Percentiles rank a stretch among this genome's conserved stretches.
phyloP scores from a whole-genome alignment of 2,329 filamentous ascomycete species.

The Penicillium psychrosexuale region DNA sequence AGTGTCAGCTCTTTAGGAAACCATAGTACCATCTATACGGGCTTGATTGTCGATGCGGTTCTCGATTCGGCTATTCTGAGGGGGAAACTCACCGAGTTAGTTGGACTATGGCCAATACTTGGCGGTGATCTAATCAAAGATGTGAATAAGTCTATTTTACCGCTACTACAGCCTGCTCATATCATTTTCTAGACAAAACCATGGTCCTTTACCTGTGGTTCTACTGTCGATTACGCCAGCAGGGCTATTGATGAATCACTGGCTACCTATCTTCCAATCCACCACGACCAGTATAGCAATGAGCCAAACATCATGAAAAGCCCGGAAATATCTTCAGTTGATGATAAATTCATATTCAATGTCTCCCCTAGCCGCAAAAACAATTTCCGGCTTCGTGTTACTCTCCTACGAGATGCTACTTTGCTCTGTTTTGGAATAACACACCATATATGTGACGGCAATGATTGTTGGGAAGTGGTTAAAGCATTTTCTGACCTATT shows the following conservation, averaged over 20 bases:
- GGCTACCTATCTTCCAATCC: background rate
- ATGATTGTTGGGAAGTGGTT: background rate
- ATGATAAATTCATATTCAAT: background rate
- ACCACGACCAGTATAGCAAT: background rate
- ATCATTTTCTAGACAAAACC: background rate
- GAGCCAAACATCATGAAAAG: background rate
- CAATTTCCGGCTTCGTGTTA: background rate
- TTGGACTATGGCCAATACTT: background rate
- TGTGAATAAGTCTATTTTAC: background rate
- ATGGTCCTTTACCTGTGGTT: background rate
- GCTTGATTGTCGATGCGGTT: background rate
- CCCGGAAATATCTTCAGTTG: background rate
- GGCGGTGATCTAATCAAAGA: background rate
- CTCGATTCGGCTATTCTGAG: background rate
- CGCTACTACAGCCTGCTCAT: background rate
- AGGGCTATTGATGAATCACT: background rate
- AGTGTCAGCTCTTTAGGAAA: background rate
- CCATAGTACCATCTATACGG: background rate
- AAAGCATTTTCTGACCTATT: background rate
- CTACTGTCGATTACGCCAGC: background rate
- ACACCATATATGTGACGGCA: background rate
- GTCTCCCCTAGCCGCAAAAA: background rate
- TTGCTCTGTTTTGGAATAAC: background rate
- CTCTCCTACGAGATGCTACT: background rate
- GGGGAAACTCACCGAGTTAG: background rate